Evolutionary conservation across 2,329 filamentous ascomycete genomes (phyloP), one percentile per base, ranked within the genome.

Genomic region (Venturia carpophila): DNA sequence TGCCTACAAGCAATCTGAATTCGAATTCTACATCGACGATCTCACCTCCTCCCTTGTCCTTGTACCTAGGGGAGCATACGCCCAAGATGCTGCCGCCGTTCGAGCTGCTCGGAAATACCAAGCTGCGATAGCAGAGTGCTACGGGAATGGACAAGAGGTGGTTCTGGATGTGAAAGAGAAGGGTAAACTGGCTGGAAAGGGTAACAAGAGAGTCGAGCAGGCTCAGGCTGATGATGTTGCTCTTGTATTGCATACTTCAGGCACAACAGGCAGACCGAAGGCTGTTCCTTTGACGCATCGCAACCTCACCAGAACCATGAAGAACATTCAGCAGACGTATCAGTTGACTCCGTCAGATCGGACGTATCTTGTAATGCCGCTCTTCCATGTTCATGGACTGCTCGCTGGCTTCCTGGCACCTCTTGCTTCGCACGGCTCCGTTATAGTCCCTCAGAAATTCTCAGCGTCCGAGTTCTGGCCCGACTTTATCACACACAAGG

Each of bases 11-110:
- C 90, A 94, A 76, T 87, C 87, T 66, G 91, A 95, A 75, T 94
- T 93, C 74, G 91, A 94, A 75, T 95, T 95, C 77, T 95, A 94
- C 76, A 93, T 96, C 71, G 88, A 92, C 69, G 91, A 96, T 73
- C 81, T 95, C 70, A 90, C 87, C 73, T 93, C 91, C 5, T 87
- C 87, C 42, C 79, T 95, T 66, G 84, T 91, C 41, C 80, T 95
- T 43, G 88, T 95, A 11, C 90, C 91, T 15, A 81, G 81, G 69
- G 90, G 89, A 19, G 84, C 87, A 17, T 89, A 85, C 71, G 79
- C 80, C 13, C 82, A 86, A 69, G 80, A 87, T 73, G 86, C 85
- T 11, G 83, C 89, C 15, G 90, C 88, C 34, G 89, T 94, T 37
- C 84, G 85, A 71, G 91, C 91, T 0, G 91, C 90, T 9, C 82